These are phyloP conservation scores for Sphenostylis stenocarpa DNA, from an alignment of 306 rosid genomes.

Conservation along the genomic window DNA sequence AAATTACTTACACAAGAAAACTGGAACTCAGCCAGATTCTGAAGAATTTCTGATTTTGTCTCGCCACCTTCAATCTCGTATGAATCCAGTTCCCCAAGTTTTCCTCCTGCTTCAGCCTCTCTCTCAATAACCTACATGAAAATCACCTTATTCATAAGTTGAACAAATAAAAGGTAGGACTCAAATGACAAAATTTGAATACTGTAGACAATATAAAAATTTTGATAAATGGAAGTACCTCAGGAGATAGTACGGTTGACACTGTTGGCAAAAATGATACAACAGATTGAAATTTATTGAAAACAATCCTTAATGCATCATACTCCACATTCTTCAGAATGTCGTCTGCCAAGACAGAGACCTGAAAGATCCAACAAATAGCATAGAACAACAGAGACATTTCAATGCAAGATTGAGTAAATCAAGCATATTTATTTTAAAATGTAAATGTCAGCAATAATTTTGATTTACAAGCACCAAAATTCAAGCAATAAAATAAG, in stretches of 20 bases:
- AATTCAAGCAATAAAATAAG: not conserved
- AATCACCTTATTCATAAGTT: conserved; percentile 7
- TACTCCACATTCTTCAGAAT: conserved; percentile 89
- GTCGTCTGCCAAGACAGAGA: conserved; percentile 92
- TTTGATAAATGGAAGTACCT: conserved; percentile 49
- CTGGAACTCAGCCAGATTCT: conserved; percentile 92
- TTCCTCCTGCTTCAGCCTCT: conserved; percentile 89
- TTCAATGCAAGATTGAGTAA: not conserved
- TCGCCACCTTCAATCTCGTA: conserved; percentile 99
- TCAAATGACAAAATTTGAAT: not conserved
- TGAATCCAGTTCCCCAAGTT: conserved; percentile 76
- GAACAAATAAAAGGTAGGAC: conserved; percentile 8
- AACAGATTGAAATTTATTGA: conserved; percentile 87
- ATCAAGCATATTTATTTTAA: conserved; percentile 7
- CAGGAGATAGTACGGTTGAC: conserved; percentile 84
- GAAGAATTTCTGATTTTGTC: conserved; percentile 87
- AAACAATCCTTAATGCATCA: conserved; percentile 81
- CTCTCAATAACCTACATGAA: conserved; percentile 68
- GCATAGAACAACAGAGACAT: conserved; percentile 10
- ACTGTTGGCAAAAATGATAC: conserved; percentile 74
- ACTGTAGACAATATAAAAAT: not conserved
- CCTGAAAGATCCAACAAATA: conserved; percentile 54
- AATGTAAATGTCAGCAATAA: not conserved
- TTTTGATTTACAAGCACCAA: not conserved
- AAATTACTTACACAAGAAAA: conserved; percentile 86